Evolutionary conservation across 2,329 filamentous ascomycete species (phyloP).

Genomic region (Drechslerella dactyloides): DNA sequence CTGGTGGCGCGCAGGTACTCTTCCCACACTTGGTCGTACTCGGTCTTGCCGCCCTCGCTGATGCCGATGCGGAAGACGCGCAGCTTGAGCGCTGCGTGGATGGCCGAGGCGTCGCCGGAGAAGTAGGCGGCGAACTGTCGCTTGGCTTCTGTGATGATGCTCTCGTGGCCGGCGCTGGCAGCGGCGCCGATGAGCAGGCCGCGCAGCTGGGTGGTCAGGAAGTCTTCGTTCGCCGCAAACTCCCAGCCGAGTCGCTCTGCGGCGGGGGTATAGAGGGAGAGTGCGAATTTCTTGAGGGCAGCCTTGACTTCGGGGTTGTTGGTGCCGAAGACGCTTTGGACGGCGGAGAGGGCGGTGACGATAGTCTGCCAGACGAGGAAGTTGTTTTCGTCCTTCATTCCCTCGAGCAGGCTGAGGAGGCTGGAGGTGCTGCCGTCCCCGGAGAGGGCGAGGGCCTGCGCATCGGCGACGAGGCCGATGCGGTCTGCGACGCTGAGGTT

Average conservation of each 20-base stretch:
- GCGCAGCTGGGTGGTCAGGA: conserved; percentile 79
- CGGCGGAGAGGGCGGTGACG: conserved; percentile 73
- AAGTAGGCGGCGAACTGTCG: conserved; percentile 82
- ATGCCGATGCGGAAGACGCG: conserved; percentile 82
- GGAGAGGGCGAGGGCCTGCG: conserved; percentile 84
- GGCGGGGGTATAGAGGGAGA: conserved; percentile 76
- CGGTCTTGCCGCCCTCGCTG: conserved; percentile 72
- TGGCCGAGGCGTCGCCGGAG: conserved; percentile 69
- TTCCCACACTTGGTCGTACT: conserved; percentile 77
- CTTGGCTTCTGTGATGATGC: conserved; percentile 74
- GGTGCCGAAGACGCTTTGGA: conserved; percentile 84
- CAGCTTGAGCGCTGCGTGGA: conserved; percentile 80
- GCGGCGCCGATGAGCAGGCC: conserved; percentile 79
- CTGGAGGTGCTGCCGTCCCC: conserved; percentile 82
- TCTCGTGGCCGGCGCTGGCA: conserved; percentile 76
- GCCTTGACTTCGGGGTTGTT: conserved; percentile 71
- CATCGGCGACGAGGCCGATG: conserved; percentile 89
- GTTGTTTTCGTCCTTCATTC: conserved; percentile 80
- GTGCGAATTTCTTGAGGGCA: conserved; percentile 77
- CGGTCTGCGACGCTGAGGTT: conserved; percentile 84
- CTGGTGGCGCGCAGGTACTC: conserved; percentile 84
- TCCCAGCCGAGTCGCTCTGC: conserved; percentile 86
- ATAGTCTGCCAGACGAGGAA: conserved; percentile 91
- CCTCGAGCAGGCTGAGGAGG: conserved; percentile 80
- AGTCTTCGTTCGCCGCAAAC: conserved; percentile 77